Evolutionary conservation across 2,329 filamentous ascomycete species (phyloP).

Genomic region (Colletotrichum godetiae): DNA sequence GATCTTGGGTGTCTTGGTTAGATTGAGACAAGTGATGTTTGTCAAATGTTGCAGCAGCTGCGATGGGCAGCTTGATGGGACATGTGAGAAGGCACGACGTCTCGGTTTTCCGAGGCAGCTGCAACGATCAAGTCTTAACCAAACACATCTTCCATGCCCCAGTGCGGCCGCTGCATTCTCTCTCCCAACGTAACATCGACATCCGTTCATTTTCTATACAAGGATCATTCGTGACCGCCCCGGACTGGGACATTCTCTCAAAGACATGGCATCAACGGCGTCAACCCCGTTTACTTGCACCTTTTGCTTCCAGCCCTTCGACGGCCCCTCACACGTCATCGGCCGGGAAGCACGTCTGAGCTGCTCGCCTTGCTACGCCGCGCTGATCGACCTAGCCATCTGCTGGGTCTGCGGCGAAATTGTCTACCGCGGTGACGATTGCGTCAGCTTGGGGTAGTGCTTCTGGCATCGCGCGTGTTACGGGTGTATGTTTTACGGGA

Average conservation of each 20-base stretch:
- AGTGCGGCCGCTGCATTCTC: background rate
- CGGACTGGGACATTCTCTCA: background rate
- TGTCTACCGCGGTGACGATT: conserved; percentile 63
- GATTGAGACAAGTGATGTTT: background rate
- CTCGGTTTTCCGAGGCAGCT: background rate
- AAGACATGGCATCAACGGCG: background rate
- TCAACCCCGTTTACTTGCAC: conserved; percentile 61
- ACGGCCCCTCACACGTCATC: conserved; percentile 51
- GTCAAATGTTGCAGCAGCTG: background rate
- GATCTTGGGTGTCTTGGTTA: background rate
- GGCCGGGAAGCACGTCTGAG: conserved; percentile 60
- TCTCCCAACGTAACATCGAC: background rate
- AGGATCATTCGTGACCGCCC: background rate
- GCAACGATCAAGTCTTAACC: background rate
- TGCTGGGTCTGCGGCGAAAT: conserved; percentile 69
- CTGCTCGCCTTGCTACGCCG: conserved; percentile 59
- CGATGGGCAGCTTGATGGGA: background rate
- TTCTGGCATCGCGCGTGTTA: conserved; percentile 70
- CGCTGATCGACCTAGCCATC: conserved; percentile 64
- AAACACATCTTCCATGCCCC: background rate
- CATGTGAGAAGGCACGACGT: background rate
- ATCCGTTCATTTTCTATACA: background rate
- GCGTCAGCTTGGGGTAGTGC: conserved; percentile 69
- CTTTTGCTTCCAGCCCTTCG: conserved; percentile 62
- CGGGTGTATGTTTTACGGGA: conserved; percentile 65